These are phyloP conservation scores for Capsella rubella DNA, from an alignment of 441 rosid genomes.

Conservation along the genomic window DNA sequence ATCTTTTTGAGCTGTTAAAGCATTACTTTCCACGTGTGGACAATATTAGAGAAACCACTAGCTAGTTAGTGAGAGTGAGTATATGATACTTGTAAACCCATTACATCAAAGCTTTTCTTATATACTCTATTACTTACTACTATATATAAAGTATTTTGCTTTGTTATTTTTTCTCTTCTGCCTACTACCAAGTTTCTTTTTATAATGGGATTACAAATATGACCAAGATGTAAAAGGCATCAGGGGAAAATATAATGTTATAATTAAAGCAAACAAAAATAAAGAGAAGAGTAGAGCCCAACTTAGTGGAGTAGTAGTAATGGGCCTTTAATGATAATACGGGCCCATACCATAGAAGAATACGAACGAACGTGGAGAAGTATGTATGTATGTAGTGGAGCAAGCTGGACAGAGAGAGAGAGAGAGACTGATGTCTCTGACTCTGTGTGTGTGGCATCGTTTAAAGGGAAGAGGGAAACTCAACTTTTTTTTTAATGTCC, in stretches of 20 bases:
- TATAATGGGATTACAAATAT: not conserved
- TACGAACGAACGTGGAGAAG: slow-evolving; percentile 35
- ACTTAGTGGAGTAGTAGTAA: slow-evolving; percentile 14
- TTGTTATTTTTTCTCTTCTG: not conserved
- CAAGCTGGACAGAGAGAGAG: slow-evolving; percentile 40
- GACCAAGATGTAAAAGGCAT: slow-evolving; percentile 8
- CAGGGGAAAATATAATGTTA: not conserved
- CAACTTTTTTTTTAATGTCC: slow-evolving; percentile 31
- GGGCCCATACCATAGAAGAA: slow-evolving; percentile 34
- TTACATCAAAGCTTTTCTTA: not conserved
- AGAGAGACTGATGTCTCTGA: slow-evolving; percentile 18
- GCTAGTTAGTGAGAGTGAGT: not conserved
- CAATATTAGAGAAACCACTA: not conserved
- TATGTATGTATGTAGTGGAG: slow-evolving; percentile 31
- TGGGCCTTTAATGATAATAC: slow-evolving; percentile 39
- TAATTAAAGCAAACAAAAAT: not conserved
- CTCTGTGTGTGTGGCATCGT: slow-evolving; percentile 24
- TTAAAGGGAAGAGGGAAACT: slow-evolving; percentile 40
- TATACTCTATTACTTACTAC: no score
- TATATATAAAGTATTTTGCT: not conserved
- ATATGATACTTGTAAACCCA: slow-evolving; percentile 25
- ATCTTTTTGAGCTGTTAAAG: slow-evolving; percentile 38
- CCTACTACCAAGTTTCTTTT: not conserved
- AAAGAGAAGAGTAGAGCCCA: slow-evolving; percentile 13
- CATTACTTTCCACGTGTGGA: slow-evolving; percentile 26